These are phyloP conservation scores for Penicillium verhagenii DNA, from an alignment of 495 filamentous ascomycete genomes.

Conservation along the genomic window DNA sequence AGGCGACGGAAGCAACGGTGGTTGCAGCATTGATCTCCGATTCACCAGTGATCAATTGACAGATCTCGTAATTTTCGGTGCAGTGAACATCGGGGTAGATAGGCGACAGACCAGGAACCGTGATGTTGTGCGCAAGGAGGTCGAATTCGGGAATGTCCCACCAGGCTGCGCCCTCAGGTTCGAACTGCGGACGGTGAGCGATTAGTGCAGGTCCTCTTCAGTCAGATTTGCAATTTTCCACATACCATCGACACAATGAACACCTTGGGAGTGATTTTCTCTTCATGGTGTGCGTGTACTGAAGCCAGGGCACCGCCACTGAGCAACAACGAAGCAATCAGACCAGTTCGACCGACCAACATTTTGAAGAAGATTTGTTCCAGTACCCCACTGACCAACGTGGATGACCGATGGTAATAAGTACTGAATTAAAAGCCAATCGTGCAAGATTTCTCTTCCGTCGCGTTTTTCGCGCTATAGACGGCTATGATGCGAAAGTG, in stretches of 20 bases:
- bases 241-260: slow-evolving; percentile 70
- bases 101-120: slow-evolving; percentile 64
- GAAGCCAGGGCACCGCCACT: slow-evolving; percentile 11
- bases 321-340: slow-evolving; percentile 20
- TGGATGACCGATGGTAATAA: not conserved
- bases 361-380: slow-evolving; percentile 5
- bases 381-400: not conserved
- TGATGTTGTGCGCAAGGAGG: slow-evolving; percentile 62
- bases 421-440: not conserved
- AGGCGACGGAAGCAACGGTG: slow-evolving; percentile 57
- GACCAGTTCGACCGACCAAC: slow-evolving; percentile 4
- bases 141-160: slow-evolving; percentile 61
- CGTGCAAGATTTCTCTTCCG: not conserved
- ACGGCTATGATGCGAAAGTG: not conserved
- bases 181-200: slow-evolving; percentile 55
- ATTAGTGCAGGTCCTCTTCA: not conserved
- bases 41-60: slow-evolving; percentile 60
- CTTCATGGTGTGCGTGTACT: not conserved
- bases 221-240: not conserved
- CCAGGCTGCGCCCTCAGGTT: slow-evolving; percentile 66
- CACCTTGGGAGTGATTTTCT: slow-evolving; percentile 59
- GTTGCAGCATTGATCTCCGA: slow-evolving; percentile 73
- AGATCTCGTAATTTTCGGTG: slow-evolving; percentile 54
- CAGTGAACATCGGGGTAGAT: slow-evolving; percentile 65
- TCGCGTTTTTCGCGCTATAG: not conserved